Evolutionary conservation across 805 yeast species (phyloP), one percentile per base, ranked within the genome.

Genomic region (Candida golubevii): DNA sequence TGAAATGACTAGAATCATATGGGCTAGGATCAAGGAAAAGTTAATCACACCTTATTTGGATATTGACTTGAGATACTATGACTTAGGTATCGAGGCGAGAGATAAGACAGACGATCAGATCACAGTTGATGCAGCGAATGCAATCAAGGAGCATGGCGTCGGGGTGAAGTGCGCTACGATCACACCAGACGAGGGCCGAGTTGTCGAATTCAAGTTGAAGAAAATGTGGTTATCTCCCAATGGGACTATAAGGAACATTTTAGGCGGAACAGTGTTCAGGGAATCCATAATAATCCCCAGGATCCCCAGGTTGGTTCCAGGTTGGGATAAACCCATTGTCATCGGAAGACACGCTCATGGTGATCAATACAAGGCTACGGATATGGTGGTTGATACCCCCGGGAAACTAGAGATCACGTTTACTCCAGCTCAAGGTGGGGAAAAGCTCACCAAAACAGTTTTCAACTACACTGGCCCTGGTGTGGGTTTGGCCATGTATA

Each of bases 171-270:
- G 98, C 73, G 98, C 98, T 46, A 91, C 98, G 41, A 91, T 91
- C 65, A 91, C 98, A n/a, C 97, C 98, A 7, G 96, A 88, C 63
- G 98, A 91, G 72, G 93, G 88, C 38, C 82, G 98, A 60, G 97
- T 91, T 42, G 74, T 86, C 66, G 98, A 91, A 68, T 91, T 88
- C 68, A 72, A 78, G 45, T 77, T 91, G 66, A 89, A 91, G 73
- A 85, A 89, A 67, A 91, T 91, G 98, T 91, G 97, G 97, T 77
- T 85, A 48, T 88, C 96, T 12, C 98, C 98, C 52, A 91, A 91
- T 69, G 98, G 98, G 48, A 91, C 98, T 40, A 87, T 91, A 65
- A 83, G 98, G 71, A 91, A 91, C 73, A 84, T 91, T 50, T 74
- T 91, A 48, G 97, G 97, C 40, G 98, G 98, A 48, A 91, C 97